Evolutionary conservation across 2,329 filamentous ascomycete genomes (phyloP), one percentile per base, ranked within the genome.

Genomic region (Phaeomoniella chlamydospora): DNA sequence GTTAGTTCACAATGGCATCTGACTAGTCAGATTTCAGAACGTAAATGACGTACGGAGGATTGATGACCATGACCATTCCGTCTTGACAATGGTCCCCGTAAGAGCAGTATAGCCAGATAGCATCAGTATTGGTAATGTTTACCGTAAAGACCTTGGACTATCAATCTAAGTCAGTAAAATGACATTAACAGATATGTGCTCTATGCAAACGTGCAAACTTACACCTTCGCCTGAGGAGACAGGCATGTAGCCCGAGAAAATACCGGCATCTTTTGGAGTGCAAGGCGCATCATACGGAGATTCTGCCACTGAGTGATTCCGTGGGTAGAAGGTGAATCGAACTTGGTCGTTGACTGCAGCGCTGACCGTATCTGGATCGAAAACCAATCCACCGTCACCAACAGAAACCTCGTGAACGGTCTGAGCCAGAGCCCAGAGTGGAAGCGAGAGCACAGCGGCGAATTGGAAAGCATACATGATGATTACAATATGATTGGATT

Each of bases 251-350:
- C 32, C 32, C 14, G 14, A 17, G 18, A 17, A 34, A 17, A 34
- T 17, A 12, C 32, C 18, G 11, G 14, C 32, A 18, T 15, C 10
- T 12, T 17, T 16, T 9, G 67, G 64, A 17, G 59, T 47, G 46
- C 69, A 74, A 1, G 67, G 67, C 11, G 60, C 54, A 38, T 54
- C 55, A 45, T 70, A 70, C 30, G 61, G 56, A 17, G 63, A 61
- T 42, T 64, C 58, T 5, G 60, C 63, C 11, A 72, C 64, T 9
- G 61, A 65, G 54, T 71, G 67, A 45, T 65, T 65, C 43, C 58
- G 57, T 3, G 62, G 56, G 38, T 61, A 59, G 50, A 70, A 72
- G 44, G 68, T 64, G 52, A 70, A 71, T 44, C 68, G 63, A 33
- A 72, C 54, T 33, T 62, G 54, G 41, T 67, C 66, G 37, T 68